Conservation (phyloP, 805 yeast genomes). For the Hanseniaspora meyeri region DNA sequence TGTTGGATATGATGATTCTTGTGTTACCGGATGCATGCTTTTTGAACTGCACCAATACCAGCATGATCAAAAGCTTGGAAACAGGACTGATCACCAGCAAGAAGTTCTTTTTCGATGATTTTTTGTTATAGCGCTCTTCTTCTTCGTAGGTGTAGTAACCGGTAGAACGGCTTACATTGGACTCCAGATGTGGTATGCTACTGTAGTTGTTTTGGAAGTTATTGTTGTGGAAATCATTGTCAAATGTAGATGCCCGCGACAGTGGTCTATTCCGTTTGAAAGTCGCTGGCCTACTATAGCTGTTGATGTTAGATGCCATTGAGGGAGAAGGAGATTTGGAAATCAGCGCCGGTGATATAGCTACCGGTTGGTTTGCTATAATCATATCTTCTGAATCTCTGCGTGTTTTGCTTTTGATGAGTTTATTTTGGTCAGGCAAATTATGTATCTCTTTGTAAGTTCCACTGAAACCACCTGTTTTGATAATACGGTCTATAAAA, state of each 20-base stretch:
- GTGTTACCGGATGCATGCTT: background rate
- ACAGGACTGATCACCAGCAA: constrained; percentile 1
- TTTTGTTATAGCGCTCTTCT: background rate
- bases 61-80: background rate
- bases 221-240: background rate
- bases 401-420: background rate
- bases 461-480: constrained; percentile 8
- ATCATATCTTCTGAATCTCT: background rate
- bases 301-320: background rate
- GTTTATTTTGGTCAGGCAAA: background rate
- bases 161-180: background rate
- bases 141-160: background rate
- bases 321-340: background rate
- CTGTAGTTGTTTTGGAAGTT: background rate
- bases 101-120: background rate
- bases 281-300: background rate
- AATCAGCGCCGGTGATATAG: background rate
- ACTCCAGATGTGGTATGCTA: background rate
- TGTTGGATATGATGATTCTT: background rate
- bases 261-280: background rate
- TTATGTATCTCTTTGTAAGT: constrained; percentile 8
- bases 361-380: background rate
- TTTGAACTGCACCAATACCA: constrained; percentile 2
- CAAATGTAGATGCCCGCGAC: background rate
- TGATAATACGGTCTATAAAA: background rate